These are phyloP conservation scores for Hysterium pulicare DNA, from an alignment of 2,329 filamentous ascomycete genomes.

Conservation along the genomic window DNA sequence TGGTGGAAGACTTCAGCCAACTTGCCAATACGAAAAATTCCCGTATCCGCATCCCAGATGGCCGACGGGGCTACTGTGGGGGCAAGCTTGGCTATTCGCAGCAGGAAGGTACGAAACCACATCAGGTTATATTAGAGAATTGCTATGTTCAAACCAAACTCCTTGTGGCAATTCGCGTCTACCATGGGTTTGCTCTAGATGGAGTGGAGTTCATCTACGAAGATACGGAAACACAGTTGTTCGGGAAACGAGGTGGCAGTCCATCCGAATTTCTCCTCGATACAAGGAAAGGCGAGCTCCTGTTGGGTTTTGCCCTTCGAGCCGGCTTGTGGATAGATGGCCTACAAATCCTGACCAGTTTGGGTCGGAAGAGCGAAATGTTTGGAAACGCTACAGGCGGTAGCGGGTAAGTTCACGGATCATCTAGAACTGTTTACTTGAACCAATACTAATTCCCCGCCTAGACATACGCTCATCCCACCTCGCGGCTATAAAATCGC, in stretches of 20 bases:
- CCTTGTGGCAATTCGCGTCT: conserved; percentile 70
- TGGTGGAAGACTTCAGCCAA: conserved; percentile 71
- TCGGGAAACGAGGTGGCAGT: conserved; percentile 75
- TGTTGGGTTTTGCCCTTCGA: conserved; percentile 81
- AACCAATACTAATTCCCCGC: conserved; percentile 16
- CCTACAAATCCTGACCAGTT: conserved; percentile 82
- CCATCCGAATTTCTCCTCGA: conserved; percentile 79
- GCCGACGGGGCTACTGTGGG: conserved; percentile 71
- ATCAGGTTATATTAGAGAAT: conserved; percentile 73
- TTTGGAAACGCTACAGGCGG: conserved; percentile 81
- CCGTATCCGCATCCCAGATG: conserved; percentile 70
- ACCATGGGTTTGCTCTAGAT: conserved; percentile 72
- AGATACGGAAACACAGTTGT: conserved; percentile 76
- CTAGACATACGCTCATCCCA: conserved; percentile 80
- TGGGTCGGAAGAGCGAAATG: conserved; percentile 79
- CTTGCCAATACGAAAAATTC: conserved; percentile 66
- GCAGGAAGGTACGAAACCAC: conserved; percentile 65
- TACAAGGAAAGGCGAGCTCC: conserved; percentile 76
- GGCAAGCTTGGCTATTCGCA: conserved; percentile 69
- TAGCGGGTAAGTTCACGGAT: conserved; percentile 65
- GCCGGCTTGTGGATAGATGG: conserved; percentile 82
- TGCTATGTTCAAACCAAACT: conserved; percentile 63
- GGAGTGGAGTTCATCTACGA: conserved; percentile 94
- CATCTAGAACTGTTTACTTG: conserved; percentile 7
- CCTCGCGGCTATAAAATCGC: conserved; percentile 86